Base-by-base conservation (phyloP, 352 stramenopile genomes). In the Phytophthora syringae region DNA sequence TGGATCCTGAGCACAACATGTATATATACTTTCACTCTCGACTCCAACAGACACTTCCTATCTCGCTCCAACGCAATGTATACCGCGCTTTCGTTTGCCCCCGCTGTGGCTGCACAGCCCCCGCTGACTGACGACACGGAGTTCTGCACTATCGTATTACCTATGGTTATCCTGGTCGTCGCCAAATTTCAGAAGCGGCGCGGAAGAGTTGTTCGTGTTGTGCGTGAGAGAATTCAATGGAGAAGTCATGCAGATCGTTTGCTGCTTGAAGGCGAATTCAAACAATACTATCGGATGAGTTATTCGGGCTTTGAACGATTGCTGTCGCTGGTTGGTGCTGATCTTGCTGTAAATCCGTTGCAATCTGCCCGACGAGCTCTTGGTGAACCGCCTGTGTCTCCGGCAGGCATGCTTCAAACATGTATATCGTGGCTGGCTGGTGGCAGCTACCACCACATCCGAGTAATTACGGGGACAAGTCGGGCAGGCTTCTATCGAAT, bases 401-500 rank as follows among this genome's bases (percentile, higher is more conserved):
- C 52, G 5, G 44, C 44, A 10, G 44, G 2, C 0, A 57, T 57
- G 56, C 44, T 57, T 1, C 56, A 64, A 34, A 15, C 2, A 7
- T 51, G 2, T 57, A 2, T 64, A 11, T 51, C 18, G 20, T 49
- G 50, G 50, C 22, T 67, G 18, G 50, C 59, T 5, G 59, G 59
- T 21, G 51, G 59, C 9, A 67, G 42, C 48, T 44, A 60, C 27
- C 59, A 67, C 13, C 49, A 67, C 20, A 60, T 67, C 36, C 51
- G 59, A 15, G 30, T 61, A 0, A 60, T 51, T 16, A 60, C 40
- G 1, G 49, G 50, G 7, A 28, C 20, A 1, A 67, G 50, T 27
- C 15, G 5, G 2, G 18, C 55, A 3, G n/a, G 2, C 2, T 55
- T 55, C 40, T 64, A 55, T 42, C 55, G 55, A 15, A 37, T 54